These are phyloP conservation scores for Zymoseptoria pseudotritici DNA, from an alignment of 2,329 filamentous ascomycete species.

Conservation along the genomic window DNA sequence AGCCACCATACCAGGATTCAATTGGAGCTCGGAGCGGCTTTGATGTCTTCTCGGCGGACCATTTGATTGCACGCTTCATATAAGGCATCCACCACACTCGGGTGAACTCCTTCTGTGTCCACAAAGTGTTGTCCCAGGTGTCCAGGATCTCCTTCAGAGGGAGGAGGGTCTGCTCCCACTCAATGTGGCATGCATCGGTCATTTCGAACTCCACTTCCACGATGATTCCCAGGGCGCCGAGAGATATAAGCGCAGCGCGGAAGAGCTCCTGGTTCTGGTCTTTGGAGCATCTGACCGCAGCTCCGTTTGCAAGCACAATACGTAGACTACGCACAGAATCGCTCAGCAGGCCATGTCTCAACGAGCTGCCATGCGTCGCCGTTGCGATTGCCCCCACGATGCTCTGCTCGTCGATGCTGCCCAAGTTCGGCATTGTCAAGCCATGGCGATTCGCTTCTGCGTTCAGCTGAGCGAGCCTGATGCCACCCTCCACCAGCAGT, in stretches of 20 bases:
- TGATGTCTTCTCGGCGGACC: slow-evolving; percentile 74
- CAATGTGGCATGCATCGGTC: slow-evolving; percentile 71
- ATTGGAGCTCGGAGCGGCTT: slow-evolving; percentile 53
- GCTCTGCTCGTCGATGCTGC: slow-evolving; percentile 91
- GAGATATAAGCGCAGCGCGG: slow-evolving; percentile 74
- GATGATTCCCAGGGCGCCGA: slow-evolving; percentile 86
- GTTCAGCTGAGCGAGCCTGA: slow-evolving; percentile 69
- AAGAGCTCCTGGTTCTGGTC: slow-evolving; percentile 71
- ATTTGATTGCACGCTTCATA: slow-evolving; percentile 77
- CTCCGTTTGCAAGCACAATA: slow-evolving; percentile 75
- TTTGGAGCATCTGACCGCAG: slow-evolving; percentile 60
- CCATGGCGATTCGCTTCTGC: slow-evolving; percentile 65
- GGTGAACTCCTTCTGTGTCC: slow-evolving; percentile 81
- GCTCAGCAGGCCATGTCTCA: slow-evolving; percentile 75
- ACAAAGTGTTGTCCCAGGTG: slow-evolving; percentile 66
- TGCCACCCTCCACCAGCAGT: slow-evolving; percentile 79
- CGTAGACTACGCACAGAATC: slow-evolving; percentile 67
- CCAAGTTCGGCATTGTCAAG: slow-evolving; percentile 82
- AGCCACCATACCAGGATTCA: slow-evolving; percentile 71
- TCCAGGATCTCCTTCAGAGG: slow-evolving; percentile 60
- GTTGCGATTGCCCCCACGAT: slow-evolving; percentile 89
- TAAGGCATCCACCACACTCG: slow-evolving; percentile 98
- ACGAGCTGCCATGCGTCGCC: slow-evolving; percentile 83
- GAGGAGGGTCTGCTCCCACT: slow-evolving; percentile 76
- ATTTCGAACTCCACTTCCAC: slow-evolving; percentile 81